phyloP scores from a whole-genome alignment of 2,329 filamentous ascomycete species.

The Nemania abortiva region DNA sequence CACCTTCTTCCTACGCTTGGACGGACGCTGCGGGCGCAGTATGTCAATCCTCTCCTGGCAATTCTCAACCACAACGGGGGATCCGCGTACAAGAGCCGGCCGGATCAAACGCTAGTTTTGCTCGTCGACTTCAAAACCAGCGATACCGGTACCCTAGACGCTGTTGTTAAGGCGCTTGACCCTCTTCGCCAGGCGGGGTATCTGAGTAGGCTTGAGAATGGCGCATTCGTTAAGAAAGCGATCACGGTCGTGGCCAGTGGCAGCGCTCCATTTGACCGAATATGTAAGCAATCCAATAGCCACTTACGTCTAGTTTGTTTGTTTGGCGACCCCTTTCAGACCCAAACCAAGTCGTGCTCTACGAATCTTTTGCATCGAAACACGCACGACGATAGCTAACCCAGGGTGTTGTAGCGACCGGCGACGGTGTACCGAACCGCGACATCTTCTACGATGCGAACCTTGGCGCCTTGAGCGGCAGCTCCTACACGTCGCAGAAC shows the following conservation, averaged over 20 bases:
- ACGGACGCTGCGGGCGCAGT: conserved; percentile 46
- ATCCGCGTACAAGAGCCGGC: conserved; percentile 42
- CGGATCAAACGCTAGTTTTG: conserved; percentile 43
- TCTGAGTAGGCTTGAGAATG: conserved; percentile 44
- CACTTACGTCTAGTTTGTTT: not conserved
- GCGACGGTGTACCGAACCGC: conserved; percentile 44
- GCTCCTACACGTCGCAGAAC: conserved; percentile 42
- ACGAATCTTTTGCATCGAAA: no score
- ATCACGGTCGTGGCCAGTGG: conserved; percentile 49
- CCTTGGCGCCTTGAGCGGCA: conserved; percentile 39
- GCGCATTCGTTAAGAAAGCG: conserved; percentile 43
- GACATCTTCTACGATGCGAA: conserved; percentile 50
- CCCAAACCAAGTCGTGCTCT: not conserved
- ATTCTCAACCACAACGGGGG: conserved; percentile 49
- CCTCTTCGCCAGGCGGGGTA: conserved; percentile 49
- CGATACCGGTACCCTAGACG: conserved; percentile 43
- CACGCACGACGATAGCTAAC: conserved; percentile 4
- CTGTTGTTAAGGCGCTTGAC: conserved; percentile 46
- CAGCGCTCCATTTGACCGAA: conserved; percentile 46
- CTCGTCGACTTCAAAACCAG: conserved; percentile 51
- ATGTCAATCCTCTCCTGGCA: conserved; percentile 45
- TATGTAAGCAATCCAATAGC: conserved; percentile 23
- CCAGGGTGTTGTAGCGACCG: conserved; percentile 12
- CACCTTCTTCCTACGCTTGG: conserved; percentile 44
- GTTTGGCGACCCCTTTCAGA: not conserved